Percentiles rank a stretch among this genome's conserved stretches.
These are phyloP conservation scores for Mycena chlorophos DNA, from an alignment of 768 basidiomycete species.

Conservation along the genomic window DNA sequence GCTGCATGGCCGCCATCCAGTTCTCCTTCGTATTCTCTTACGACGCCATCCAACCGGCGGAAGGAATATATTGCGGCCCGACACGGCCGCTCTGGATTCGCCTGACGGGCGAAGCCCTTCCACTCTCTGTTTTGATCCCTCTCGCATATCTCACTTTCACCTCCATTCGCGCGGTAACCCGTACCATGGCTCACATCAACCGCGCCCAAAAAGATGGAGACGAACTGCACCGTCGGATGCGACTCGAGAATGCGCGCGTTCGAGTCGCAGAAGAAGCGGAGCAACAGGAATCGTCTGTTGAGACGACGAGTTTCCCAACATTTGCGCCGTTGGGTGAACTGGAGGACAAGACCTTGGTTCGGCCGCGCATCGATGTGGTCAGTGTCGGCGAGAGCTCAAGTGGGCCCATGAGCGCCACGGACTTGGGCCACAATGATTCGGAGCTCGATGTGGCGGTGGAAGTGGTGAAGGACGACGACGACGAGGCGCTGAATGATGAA, in stretches of 20 bases:
- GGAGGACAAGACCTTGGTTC: neutral
- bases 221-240: slow-evolving; percentile 8
- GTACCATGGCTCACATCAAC: slow-evolving; percentile 6
- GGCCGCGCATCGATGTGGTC: too few species aligned
- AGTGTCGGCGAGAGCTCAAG: slow-evolving; percentile 5
- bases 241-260: neutral
- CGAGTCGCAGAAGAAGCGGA: neutral
- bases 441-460: slow-evolving; percentile 12
- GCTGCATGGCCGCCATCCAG: neutral
- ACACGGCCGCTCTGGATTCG: slow-evolving; percentile 7
- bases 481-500: slow-evolving; percentile 8
- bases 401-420: slow-evolving; percentile 6
- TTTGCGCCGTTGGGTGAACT: slow-evolving; percentile 7
- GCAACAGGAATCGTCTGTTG: neutral
- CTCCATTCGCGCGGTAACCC: neutral
- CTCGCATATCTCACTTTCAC: neutral
- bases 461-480: slow-evolving; percentile 1
- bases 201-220: slow-evolving; percentile 4
- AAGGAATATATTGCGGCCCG: slow-evolving; percentile 14
- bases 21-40: slow-evolving; percentile 1
- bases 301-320: slow-evolving; percentile 16
- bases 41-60: slow-evolving; percentile 10
- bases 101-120: neutral
- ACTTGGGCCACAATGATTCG: neutral
- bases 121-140: neutral